Evolutionary conservation across 164 flowering plant species (phyloP).

Genomic region (Hamamelis virginiana): DNA sequence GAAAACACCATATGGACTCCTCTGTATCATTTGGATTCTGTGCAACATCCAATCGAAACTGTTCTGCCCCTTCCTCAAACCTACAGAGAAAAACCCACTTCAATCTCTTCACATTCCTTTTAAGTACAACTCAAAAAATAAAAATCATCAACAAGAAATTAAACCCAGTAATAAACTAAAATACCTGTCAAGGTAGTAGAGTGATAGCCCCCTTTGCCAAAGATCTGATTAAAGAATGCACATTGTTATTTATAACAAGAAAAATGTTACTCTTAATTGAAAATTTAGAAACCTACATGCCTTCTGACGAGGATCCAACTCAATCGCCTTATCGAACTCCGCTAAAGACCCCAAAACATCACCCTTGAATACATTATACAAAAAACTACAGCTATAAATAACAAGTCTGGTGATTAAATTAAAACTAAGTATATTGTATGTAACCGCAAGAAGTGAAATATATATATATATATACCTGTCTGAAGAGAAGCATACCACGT

Average conservation of each 20-base stretch:
- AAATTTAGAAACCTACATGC: slow-evolving; percentile 85
- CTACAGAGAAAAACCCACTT: slow-evolving; percentile 29
- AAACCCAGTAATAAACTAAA: background rate
- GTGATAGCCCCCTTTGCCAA: slow-evolving; percentile 94
- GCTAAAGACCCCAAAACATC: slow-evolving; percentile 76
- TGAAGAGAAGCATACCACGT: slow-evolving; percentile 79
- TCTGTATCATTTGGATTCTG: slow-evolving; percentile 96
- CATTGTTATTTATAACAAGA: too few species aligned
- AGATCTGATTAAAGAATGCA: slow-evolving; percentile 47
- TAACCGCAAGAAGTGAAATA: background rate
- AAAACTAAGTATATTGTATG: background rate
- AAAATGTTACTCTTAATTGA: too few species aligned
- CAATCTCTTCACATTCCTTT: background rate
- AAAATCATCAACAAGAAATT: background rate
- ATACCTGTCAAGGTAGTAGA: slow-evolving; percentile 93
- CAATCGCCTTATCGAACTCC: slow-evolving; percentile 82
- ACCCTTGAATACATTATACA: slow-evolving; percentile 40
- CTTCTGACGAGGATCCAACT: slow-evolving; percentile 89
- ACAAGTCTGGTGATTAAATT: background rate
- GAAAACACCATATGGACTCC: slow-evolving; percentile 97
- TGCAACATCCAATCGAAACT: slow-evolving; percentile 90
- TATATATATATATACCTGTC: slow-evolving; percentile 53
- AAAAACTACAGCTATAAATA: too few species aligned
- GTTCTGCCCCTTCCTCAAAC: slow-evolving; percentile 95
- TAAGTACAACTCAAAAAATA: background rate